Conservation (phyloP, 768 basidiomycete species). For the Lepiota brunneoincarnata region DNA sequence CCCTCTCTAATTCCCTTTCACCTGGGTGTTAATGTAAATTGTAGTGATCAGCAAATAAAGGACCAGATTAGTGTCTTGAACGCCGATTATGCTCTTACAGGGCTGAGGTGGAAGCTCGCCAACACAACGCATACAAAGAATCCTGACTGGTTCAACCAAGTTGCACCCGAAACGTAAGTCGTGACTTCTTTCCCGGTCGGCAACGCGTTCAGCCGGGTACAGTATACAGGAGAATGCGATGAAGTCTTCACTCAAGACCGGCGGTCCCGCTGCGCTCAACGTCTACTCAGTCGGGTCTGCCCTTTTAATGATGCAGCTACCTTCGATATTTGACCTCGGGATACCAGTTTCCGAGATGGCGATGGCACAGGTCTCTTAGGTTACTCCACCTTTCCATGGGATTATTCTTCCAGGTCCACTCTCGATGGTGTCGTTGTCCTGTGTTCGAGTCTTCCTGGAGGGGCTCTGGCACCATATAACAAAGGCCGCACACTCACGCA, state of each 20-base stretch:
- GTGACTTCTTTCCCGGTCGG: too few species aligned
- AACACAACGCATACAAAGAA: constrained; percentile 13
- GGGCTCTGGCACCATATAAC: constrained; percentile 36
- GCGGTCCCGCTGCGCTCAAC: constrained; percentile 16
- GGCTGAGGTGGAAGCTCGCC: constrained; percentile 13
- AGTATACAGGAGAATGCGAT: constrained; percentile 13
- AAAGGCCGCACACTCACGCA: constrained; percentile 47
- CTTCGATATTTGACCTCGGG: not conserved
- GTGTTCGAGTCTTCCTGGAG: constrained; percentile 31
- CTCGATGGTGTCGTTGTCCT: constrained; percentile 37
- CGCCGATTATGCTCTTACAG: constrained; percentile 10
- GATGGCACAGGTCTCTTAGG: constrained; percentile 27
- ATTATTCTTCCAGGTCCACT: constrained; percentile 21
- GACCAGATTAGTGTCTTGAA: constrained; percentile 16
- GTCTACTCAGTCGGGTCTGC: constrained; percentile 21
- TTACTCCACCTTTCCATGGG: constrained; percentile 33
- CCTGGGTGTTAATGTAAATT: not conserved
- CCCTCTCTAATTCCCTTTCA: not conserved
- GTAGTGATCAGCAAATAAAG: constrained; percentile 11
- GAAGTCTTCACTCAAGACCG: constrained; percentile 16
- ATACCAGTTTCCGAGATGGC: constrained; percentile 18
- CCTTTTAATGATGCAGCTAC: not conserved
- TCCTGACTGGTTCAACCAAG: constrained; percentile 14
- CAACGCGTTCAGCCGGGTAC: not conserved
- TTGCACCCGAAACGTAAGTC: constrained; percentile 12